phyloP scores from a whole-genome alignment of 2,329 filamentous ascomycete genomes.

The Fusarium zealandicum region DNA sequence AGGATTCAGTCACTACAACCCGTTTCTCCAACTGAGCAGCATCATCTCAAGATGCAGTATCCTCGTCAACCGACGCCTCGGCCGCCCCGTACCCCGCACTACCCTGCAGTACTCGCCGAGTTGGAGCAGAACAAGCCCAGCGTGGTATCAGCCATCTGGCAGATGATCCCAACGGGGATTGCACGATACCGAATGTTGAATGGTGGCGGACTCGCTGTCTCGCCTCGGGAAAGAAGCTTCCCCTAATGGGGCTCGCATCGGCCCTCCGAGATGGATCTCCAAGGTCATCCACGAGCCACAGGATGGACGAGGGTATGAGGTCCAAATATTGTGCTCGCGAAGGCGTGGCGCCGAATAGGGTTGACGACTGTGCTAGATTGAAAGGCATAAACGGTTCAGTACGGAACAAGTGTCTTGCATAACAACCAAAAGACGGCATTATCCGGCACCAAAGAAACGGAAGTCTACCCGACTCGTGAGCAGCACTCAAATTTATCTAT shows the following conservation, averaged over 20 bases:
- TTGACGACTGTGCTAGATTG: constrained; percentile 6
- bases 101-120: constrained; percentile 4
- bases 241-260: not conserved
- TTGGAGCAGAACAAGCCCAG: constrained; percentile 2
- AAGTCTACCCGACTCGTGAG: too few species aligned
- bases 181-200: constrained; percentile 14
- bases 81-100: constrained; percentile 25
- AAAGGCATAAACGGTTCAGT: constrained; percentile 10
- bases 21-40: constrained; percentile 12
- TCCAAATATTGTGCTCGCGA: not conserved
- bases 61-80: not conserved
- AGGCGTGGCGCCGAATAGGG: constrained; percentile 21
- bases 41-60: constrained; percentile 14
- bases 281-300: not conserved
- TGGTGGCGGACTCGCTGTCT: constrained; percentile 18
- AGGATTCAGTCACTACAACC: constrained; percentile 7
- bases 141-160: constrained; percentile 25
- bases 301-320: not conserved
- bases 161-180: constrained; percentile 19
- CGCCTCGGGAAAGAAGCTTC: constrained; percentile 28
- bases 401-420: too few species aligned
- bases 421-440: too few species aligned
- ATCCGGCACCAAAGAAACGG: too few species aligned
- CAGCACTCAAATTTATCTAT: too few species aligned
- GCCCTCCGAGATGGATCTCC: not conserved